Base-by-base conservation (phyloP, 140 eudicot species). In the Ambrosia hybrid region DNA sequence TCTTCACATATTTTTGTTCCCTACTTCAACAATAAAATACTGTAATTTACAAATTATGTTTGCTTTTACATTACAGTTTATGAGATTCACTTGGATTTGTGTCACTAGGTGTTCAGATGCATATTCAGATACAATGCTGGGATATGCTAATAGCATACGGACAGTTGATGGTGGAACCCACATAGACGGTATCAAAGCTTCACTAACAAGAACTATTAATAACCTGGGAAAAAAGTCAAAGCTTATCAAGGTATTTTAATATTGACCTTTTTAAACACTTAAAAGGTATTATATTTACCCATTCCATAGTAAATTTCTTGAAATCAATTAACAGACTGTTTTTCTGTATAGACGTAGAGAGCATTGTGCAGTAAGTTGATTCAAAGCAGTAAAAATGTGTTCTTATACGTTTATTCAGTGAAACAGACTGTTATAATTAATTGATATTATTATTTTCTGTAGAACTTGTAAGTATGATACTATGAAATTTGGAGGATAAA, bases 81-180 rank as follows among this genome's bases (percentile, higher is more conserved):
- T 51, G 57, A 43, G 73, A 60, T 76, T 67, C 57, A 74, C 15
- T 72, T 33, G 76, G 34, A 60, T 56, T 57, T 9, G 30, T 64
- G 12, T 72, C n/a, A 65, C 15, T 61, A 95, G 99, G 99, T 91
- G 96, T 79, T 82, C 99, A 17, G 99, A 95, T 88, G 97, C 99
- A 14, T 95, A 95, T 79, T 95, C 99, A 64, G 99, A 95, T 73
- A 95, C 95, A 46, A 78, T 95, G 75, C 81, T 95, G 70, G 99
- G 99, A 49, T 95, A 95, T 83, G 99, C 99, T 39, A 95, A 95
- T 78, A 91, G 99, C 95, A 91, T 95, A 74, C 84, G 99, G 4
- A 95, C 99, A 48, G 65, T 88, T 77, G 99, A 95, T 81, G 99
- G 99, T 52, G 99, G 99, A 61, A 91, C 99, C 67, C 99, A 95